phyloP scores from a whole-genome alignment of 148 eudicot species.

The Spergularia marina region DNA sequence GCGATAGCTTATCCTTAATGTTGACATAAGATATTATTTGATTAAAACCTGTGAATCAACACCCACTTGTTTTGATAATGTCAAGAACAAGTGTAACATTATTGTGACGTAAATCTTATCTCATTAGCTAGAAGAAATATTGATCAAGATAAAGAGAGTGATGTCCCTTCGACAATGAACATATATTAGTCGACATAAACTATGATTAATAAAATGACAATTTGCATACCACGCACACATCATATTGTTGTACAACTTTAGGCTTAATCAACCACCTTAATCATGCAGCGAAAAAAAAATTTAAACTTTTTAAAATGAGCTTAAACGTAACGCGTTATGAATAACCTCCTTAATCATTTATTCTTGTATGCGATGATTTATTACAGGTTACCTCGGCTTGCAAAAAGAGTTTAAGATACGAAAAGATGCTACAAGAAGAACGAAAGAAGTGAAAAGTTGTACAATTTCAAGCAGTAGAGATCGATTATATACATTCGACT shows the following conservation, averaged over 20 bases:
- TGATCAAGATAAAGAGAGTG: constrained; percentile 6
- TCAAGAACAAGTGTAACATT: background rate
- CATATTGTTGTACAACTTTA: too few species aligned
- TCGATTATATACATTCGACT: background rate
- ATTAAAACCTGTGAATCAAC: constrained; percentile 5
- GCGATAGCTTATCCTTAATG: constrained; percentile 15
- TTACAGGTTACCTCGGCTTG: constrained; percentile 62
- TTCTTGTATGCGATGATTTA: background rate
- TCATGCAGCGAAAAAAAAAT: too few species aligned
- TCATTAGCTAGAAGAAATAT: constrained; percentile 3
- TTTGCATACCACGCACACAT: too few species aligned
- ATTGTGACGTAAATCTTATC: constrained; percentile 8
- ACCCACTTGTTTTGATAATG: constrained; percentile 23
- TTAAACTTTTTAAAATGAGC: too few species aligned
- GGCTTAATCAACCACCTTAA: too few species aligned
- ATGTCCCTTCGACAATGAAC: constrained; percentile 20
- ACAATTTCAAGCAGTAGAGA: constrained; percentile 19
- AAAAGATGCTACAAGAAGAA: constrained; percentile 57
- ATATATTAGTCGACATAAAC: background rate
- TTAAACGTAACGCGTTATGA: too few species aligned
- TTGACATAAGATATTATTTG: constrained; percentile 11
- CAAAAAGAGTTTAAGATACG: constrained; percentile 74
- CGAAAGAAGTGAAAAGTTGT: constrained; percentile 42
- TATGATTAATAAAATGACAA: constrained; percentile 5
- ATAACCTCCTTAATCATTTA: too few species aligned